These are phyloP conservation scores for Lecanoromycetidae sp. DNA, from an alignment of 2,329 filamentous ascomycete genomes.

Conservation along the genomic window DNA sequence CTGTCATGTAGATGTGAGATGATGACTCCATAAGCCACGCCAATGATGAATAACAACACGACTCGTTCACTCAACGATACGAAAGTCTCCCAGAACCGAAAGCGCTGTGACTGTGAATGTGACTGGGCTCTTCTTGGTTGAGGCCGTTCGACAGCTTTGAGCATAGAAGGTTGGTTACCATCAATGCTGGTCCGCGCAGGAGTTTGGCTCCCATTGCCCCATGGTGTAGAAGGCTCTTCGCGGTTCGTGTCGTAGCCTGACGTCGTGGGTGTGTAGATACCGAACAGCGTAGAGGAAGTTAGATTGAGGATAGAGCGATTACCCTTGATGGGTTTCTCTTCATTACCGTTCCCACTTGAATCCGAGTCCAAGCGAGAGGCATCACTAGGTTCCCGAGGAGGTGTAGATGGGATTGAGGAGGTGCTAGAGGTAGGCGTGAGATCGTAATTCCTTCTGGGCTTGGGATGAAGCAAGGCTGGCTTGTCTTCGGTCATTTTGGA, in stretches of 20 bases:
- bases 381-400: conserved; percentile 26
- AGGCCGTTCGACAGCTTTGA: conserved; percentile 23
- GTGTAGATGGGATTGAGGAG: conserved; percentile 31
- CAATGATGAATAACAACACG: conserved; percentile 61
- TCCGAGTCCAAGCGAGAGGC: conserved; percentile 26
- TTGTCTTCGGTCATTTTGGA: conserved; percentile 19
- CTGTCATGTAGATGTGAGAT: conserved; percentile 68
- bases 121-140: conserved; percentile 14
- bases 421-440: conserved; percentile 38
- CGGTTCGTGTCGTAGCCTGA: conserved; percentile 43
- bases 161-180: conserved; percentile 26
- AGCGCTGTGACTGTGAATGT: conserved; percentile 17
- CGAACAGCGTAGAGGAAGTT: conserved; percentile 76
- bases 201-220: conserved; percentile 65
- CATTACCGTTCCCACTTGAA: conserved; percentile 25
- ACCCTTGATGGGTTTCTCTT: conserved; percentile 35
- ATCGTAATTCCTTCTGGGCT: conserved; percentile 60
- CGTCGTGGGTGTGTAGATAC: conserved; percentile 69
- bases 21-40: conserved; percentile 69
- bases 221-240: conserved; percentile 56
- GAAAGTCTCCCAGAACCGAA: conserved; percentile 31
- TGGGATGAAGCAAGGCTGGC: conserved; percentile 53
- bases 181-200: conserved; percentile 41
- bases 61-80: conserved; percentile 47
- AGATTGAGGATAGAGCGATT: conserved; percentile 74